phyloP scores from a whole-genome alignment of 2,329 filamentous ascomycete genomes.

The Cladosporium cucumerinum region DNA sequence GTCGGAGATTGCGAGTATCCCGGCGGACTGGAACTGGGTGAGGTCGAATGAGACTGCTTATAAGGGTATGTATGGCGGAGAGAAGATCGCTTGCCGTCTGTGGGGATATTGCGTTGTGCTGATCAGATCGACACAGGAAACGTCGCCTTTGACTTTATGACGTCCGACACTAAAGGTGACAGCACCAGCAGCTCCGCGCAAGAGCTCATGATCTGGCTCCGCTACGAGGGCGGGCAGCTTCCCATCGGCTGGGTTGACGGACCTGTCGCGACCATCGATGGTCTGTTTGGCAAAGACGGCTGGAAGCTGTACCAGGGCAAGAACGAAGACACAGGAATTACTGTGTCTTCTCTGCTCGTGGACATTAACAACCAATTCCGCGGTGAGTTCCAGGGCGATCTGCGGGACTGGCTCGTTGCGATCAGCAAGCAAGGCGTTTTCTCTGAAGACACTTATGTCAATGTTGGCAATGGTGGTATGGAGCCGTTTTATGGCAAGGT shows the following conservation, averaged over 20 bases:
- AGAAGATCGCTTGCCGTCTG: not conserved
- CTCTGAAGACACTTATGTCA: conserved; percentile 39
- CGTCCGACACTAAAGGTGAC: conserved; percentile 43
- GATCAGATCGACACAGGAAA: conserved; percentile 31
- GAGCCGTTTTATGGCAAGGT: conserved; percentile 25
- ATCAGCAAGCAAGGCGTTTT: conserved; percentile 40
- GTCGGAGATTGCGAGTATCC: conserved; percentile 40
- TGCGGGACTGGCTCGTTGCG: conserved; percentile 43
- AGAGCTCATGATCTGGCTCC: conserved; percentile 47
- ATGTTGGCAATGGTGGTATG: conserved; percentile 43
- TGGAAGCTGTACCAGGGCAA: conserved; percentile 45
- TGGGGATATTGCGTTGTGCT: not conserved
- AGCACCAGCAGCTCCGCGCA: conserved; percentile 40
- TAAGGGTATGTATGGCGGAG: conserved; percentile 26
- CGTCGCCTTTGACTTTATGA: conserved; percentile 47
- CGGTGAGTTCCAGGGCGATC: conserved; percentile 39
- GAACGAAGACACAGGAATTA: conserved; percentile 44
- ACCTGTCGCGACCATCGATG: conserved; percentile 36
- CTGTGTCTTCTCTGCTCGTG: conserved; percentile 38
- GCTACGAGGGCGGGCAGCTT: conserved; percentile 44
- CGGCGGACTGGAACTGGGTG: conserved; percentile 41
- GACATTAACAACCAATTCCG: conserved; percentile 37
- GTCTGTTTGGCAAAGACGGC: conserved; percentile 35
- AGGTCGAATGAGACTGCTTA: conserved; percentile 41
- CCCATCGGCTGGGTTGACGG: conserved; percentile 42